These are phyloP conservation scores for Plantago elongata DNA, from an alignment of 257 asterid genomes.

Conservation along the genomic window DNA sequence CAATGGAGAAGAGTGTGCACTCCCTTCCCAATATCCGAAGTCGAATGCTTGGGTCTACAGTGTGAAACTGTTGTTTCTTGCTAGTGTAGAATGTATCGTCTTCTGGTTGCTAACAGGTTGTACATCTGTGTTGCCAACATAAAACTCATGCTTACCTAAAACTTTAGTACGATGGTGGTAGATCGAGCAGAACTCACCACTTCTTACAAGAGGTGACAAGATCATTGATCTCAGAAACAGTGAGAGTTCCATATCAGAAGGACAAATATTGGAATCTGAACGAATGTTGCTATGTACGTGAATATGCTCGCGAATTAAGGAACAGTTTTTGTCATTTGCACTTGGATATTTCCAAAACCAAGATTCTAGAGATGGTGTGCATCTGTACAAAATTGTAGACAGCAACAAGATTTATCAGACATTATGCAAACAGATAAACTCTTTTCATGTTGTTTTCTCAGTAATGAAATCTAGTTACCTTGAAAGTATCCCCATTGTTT, in stretches of 20 bases:
- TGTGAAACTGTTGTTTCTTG: background rate
- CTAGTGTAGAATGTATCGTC: background rate
- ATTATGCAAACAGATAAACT: conserved; percentile 16
- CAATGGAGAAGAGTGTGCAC: conserved; percentile 72
- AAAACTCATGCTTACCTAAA: too few relatives aligned
- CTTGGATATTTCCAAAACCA: too few relatives aligned
- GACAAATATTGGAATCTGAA: too few relatives aligned
- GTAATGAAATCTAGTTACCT: conserved; percentile 6
- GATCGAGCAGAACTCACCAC: too few relatives aligned
- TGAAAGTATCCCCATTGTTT: conserved; percentile 21
- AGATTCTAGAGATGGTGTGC: too few relatives aligned
- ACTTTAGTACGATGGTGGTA: too few relatives aligned
- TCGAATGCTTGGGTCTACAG: conserved; percentile 15
- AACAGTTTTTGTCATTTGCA: too few relatives aligned
- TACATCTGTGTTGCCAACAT: background rate
- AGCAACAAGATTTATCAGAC: background rate
- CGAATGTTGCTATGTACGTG: too few relatives aligned
- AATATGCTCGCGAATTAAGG: too few relatives aligned
- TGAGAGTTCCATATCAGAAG: too few relatives aligned
- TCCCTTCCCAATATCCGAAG: conserved; percentile 37
- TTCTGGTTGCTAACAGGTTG: background rate
- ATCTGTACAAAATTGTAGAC: background rate
- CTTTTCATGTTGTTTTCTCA: conserved; percentile 8
- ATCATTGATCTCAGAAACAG: too few relatives aligned
- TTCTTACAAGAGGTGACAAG: too few relatives aligned